Conservation (phyloP, 257 asterid genomes). For the Ehretia macrophylla region DNA sequence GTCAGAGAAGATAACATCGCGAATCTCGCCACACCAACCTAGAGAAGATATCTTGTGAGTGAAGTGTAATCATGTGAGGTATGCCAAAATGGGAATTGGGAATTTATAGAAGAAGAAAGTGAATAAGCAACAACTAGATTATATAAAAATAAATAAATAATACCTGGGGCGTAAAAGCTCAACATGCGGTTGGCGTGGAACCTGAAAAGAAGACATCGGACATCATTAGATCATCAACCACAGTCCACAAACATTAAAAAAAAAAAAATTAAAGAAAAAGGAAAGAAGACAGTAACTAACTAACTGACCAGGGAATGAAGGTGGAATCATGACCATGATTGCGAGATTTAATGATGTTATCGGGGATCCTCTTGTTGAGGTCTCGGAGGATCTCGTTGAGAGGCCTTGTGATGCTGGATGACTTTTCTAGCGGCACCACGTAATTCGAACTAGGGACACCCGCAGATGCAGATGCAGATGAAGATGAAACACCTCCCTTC, state of each 20-base stretch:
- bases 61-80: not conserved
- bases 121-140: too few relatives aligned
- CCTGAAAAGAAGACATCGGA: slow-evolving; percentile 58
- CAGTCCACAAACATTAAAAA: not conserved
- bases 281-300: not conserved
- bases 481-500: slow-evolving; percentile 27
- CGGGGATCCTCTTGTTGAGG: slow-evolving; percentile 91
- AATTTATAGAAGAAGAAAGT: not conserved
- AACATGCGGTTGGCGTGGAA: slow-evolving; percentile 97
- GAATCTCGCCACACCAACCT: slow-evolving; percentile 99
- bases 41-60: slow-evolving; percentile 10
- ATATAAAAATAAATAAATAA: too few relatives aligned
- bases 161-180: slow-evolving; percentile 99
- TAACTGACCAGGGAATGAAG: slow-evolving; percentile 68
- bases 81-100: not conserved
- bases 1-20: slow-evolving; percentile 86
- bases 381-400: slow-evolving; percentile 90
- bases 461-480: slow-evolving; percentile 18
- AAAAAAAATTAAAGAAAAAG: not conserved
- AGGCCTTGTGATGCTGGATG: slow-evolving; percentile 83
- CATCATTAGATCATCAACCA: slow-evolving; percentile 15
- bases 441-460: slow-evolving; percentile 63
- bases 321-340: slow-evolving; percentile 44
- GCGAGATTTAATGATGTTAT: slow-evolving; percentile 63
- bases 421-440: slow-evolving; percentile 85